These are phyloP conservation scores for Calonectria ilicicola DNA, from an alignment of 2,329 filamentous ascomycete species.

Conservation along the genomic window DNA sequence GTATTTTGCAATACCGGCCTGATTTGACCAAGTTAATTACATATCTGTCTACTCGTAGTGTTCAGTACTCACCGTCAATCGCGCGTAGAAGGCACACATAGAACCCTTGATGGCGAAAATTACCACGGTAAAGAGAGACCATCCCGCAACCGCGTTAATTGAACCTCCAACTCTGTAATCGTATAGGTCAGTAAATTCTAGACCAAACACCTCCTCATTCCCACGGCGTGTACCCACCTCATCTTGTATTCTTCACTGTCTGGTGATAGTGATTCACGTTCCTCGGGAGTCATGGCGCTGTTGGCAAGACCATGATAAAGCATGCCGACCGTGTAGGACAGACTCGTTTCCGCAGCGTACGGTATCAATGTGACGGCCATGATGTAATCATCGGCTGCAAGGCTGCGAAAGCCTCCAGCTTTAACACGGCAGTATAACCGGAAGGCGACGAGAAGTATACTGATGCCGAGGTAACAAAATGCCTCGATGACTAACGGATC, in stretches of 20 bases:
- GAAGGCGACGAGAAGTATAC: background rate
- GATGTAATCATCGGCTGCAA: conserved; percentile 14
- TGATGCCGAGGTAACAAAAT: conserved; percentile 10
- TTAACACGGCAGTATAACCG: conserved; percentile 6
- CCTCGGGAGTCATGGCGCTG: conserved; percentile 10
- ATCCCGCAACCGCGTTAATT: background rate
- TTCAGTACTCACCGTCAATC: background rate
- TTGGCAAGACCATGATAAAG: conserved; percentile 2
- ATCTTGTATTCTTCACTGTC: conserved; percentile 11
- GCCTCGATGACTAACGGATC: conserved; percentile 2
- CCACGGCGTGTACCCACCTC: background rate
- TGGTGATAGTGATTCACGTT: background rate
- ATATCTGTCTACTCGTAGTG: accelerated
- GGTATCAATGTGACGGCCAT: background rate
- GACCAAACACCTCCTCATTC: background rate
- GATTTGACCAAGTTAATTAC: background rate
- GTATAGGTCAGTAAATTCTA: background rate
- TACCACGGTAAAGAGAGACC: background rate
- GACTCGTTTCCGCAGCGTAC: background rate
- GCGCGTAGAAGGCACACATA: conserved; percentile 7
- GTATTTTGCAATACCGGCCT: conserved; percentile 1
- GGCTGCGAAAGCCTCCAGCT: background rate
- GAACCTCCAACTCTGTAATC: conserved; percentile 8
- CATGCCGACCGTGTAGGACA: background rate
- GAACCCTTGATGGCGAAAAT: conserved; percentile 11